phyloP scores from a whole-genome alignment of 1,284 basidiomycete species.

The Hemileia vastatrix region DNA sequence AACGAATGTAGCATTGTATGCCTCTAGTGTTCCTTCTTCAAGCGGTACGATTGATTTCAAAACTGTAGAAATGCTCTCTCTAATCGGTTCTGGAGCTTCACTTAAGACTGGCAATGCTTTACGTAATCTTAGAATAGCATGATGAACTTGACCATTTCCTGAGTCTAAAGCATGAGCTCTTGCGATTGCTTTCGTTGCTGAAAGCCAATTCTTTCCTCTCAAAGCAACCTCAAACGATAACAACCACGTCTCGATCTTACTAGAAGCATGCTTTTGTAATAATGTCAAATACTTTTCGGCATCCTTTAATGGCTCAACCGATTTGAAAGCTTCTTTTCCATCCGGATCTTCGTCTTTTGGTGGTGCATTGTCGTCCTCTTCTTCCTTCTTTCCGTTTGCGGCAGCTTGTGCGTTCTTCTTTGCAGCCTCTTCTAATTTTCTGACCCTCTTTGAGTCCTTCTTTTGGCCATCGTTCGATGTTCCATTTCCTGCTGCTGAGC shows the following conservation, averaged over 20 bases:
- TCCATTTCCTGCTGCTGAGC: no score
- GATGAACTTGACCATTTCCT: constrained; percentile 59
- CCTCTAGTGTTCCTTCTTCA: no score
- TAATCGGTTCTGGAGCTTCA: no score
- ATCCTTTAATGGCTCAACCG: constrained; percentile 61
- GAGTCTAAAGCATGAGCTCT: constrained; percentile 54
- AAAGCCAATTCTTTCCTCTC: constrained; percentile 78
- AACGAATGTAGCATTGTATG: no score
- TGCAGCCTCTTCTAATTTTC: constrained; percentile 65
- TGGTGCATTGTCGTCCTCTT: constrained; percentile 68
- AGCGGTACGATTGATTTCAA: no score
- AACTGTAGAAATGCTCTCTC: no score
- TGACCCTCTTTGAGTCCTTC: constrained; percentile 62
- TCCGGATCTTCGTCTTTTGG: constrained; percentile 76
- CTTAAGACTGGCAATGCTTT: no score
- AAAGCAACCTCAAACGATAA: constrained; percentile 70
- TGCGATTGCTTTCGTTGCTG: constrained; percentile 63
- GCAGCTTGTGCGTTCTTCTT: constrained; percentile 52
- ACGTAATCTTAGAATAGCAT: no score
- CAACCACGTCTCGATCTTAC: constrained; percentile 59
- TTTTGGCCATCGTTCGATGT: constrained; percentile 56
- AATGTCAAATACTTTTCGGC: constrained; percentile 64
- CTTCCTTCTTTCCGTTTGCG: constrained; percentile 57
- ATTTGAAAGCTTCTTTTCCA: constrained; percentile 59
- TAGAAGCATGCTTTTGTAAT: no score